phyloP scores from a whole-genome alignment of 495 filamentous ascomycete species.

The Penicillium coffeae region DNA sequence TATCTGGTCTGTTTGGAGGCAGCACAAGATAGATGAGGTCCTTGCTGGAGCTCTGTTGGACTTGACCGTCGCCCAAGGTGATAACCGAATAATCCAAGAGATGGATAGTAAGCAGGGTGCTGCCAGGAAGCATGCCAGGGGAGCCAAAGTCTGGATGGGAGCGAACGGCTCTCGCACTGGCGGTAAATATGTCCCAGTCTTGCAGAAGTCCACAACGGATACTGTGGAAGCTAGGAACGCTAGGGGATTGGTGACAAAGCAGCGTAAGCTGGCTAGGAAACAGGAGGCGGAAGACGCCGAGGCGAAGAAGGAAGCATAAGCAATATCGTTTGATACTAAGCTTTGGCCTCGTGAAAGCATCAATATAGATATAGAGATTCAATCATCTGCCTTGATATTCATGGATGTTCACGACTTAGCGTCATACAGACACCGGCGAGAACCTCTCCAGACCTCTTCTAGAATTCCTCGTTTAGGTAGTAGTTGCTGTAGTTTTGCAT shows the following conservation, averaged over 20 bases:
- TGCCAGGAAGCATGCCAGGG: constrained; percentile 27
- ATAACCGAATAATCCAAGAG: constrained; percentile 21
- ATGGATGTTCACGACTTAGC: constrained; percentile 41
- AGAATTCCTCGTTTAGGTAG: constrained; percentile 65
- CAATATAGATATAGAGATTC: not conserved
- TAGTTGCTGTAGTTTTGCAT: constrained; percentile 45
- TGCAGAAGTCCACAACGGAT: constrained; percentile 61
- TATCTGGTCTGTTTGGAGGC: constrained; percentile 78
- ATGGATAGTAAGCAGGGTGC: constrained; percentile 21
- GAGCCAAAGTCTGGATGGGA: constrained; percentile 68
- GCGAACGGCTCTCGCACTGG: constrained; percentile 53
- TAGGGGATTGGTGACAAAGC: constrained; percentile 68
- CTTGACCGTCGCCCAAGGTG: constrained; percentile 52
- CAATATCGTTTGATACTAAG: too few relatives aligned
- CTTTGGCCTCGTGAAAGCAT: too few relatives aligned
- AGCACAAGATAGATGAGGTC: constrained; percentile 83
- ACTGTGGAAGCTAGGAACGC: constrained; percentile 70
- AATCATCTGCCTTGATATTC: not conserved
- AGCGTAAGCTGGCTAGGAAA: constrained; percentile 37
- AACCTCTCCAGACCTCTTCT: constrained; percentile 84
- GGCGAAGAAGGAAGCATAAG: constrained; percentile 7
- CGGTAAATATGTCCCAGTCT: constrained; percentile 68
- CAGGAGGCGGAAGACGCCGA: constrained; percentile 16
- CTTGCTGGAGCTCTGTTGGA: constrained; percentile 66
- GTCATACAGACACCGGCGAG: constrained; percentile 73